Base-by-base conservation (phyloP, 2,329 filamentous ascomycete genomes). In the Clonostachys chloroleuca region DNA sequence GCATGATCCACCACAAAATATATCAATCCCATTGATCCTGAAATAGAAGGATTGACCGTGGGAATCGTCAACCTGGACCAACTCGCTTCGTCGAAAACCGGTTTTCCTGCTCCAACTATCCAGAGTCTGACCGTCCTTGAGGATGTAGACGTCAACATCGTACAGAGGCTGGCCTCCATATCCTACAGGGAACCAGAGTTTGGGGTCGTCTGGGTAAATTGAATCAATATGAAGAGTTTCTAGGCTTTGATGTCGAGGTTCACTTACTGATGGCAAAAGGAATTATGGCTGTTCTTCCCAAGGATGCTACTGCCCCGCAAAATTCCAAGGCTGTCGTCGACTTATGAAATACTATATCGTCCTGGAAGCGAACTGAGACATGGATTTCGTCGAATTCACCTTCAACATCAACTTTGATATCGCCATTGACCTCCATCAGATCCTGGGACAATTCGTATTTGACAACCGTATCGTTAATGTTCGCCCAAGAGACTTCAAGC, bases 31-130 rank as follows among this genome's bases (percentile, higher is more conserved):
- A 60, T 92, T 91, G 60, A 92, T 68, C 52, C 82, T 74, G 63
- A 91, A 90, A 68, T 82, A 89, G 66, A 90, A 91, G 1, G 79
- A 84, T 42, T 81, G 86, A 34, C 86, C 87, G 14, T 83, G 76
- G 40, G 80, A 73, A 5, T 75, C 79, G 0, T 70, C 63, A 13
- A 68, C 64, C 54, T 84, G 80, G 34, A 83, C 62, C 6, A 84
- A 68, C 54, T 78, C 70, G 14, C 71, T 79, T 50, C 75, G 77
- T 34, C 87, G 77, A 50, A 91, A 72, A 2, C 86, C 87, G 17
- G 84, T 80, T 45, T 73, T 77, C 60, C 84, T 86, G 47, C 70
- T 69, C 5, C 73, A 53, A 1, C 65, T 67, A 56, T 87, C 77
- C 34, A 84, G 52, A 9, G 66, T 64, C 14, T 65, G 66, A 6